Base-by-base conservation (phyloP, 306 rosid species). In the Acacia crassicarpa region DNA sequence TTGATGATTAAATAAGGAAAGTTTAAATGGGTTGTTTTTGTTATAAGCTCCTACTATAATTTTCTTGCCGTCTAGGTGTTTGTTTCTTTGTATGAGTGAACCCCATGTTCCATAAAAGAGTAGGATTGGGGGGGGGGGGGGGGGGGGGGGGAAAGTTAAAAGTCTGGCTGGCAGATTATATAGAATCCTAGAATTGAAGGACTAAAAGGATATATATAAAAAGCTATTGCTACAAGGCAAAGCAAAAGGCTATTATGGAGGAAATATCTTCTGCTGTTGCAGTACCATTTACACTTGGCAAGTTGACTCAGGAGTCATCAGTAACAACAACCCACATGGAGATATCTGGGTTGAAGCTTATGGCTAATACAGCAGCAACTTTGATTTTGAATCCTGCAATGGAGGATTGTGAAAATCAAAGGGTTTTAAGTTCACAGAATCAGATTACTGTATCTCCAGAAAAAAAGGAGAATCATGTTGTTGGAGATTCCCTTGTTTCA, bases 201-300 rank as follows among this genome's bases (percentile, higher is more conserved):
- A 62, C 33, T 63, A 58, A 77, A 45, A 79, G 78, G 76, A 53
- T 67, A 38, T 38, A 38, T 38, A 38, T 38, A 35, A 10, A 82
- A 82, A 77, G 77, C 59, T 78, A 56, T 82, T 89, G 86, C 84
- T 83, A 74, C 71, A 76, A 80, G 80, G 88, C 78, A 80, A 84
- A 81, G 84, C 67, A 79, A 51, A 19, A 78, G 72, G 74, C 62
- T 9, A 16, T 14, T 14, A 92, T 91, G 95, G 90, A 91, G 79
- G 91, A 93, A 82, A 76, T 87, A 78, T 78, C 95, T 86, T 87
- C 90, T 0, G 74, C 90, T 43, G 88, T 90, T 86, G 87, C 94
- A 44, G 91, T 91, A 43, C 94, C 95, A 74, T 91, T 81, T 83
- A 87, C 90, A 85, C 84, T 88, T 72, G 91, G 91, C 6, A 91